A percentile compares a stretch with the other conserved stretches of the same genome.
Conservation (phyloP, 768 basidiomycete genomes). For the Boletellus emodensis region DNA sequence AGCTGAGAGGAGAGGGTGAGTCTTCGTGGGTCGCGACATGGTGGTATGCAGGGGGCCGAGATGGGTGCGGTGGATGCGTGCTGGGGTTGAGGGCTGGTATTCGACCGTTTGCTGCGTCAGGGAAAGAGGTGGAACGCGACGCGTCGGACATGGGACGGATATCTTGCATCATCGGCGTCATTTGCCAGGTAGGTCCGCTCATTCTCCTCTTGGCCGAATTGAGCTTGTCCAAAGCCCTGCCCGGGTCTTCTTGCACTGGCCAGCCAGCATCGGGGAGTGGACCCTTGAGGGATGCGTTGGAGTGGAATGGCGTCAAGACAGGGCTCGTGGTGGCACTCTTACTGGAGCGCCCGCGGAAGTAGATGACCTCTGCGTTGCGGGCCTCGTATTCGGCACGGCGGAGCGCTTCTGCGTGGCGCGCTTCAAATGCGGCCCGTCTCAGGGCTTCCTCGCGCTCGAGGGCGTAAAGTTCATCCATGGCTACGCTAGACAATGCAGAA, state of each 20-base stretch:
- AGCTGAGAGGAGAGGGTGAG: constrained; percentile 67
- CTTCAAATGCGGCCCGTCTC: constrained; percentile 83
- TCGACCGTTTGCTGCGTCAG: constrained; percentile 13
- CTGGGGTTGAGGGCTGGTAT: constrained; percentile 18
- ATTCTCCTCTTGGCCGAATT: constrained; percentile 41
- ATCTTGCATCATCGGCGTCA: constrained; percentile 41
- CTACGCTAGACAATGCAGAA: constrained; percentile 66
- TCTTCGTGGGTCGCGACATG: constrained; percentile 47
- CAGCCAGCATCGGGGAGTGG: constrained; percentile 35
- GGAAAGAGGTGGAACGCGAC: constrained; percentile 12
- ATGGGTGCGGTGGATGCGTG: constrained; percentile 39
- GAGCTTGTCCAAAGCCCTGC: constrained; percentile 10
- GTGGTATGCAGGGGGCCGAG: constrained; percentile 30
- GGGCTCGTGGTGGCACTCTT: constrained; percentile 73
- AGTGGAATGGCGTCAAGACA: constrained; percentile 41
- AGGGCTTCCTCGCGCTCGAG: constrained; percentile 84
- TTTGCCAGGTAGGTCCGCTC: constrained; percentile 55
- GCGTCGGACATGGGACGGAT: constrained; percentile 19
- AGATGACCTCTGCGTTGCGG: constrained; percentile 44
- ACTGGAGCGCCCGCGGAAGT: constrained; percentile 37
- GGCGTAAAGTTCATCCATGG: constrained; percentile 86
- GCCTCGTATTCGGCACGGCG: constrained; percentile 62
- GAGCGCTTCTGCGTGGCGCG: constrained; percentile 64
- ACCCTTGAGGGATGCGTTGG: constrained; percentile 17
- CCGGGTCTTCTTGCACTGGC: constrained; percentile 25